These are phyloP conservation scores for Ascobolus immersus DNA, from an alignment of 495 filamentous ascomycete species.

Conservation along the genomic window DNA sequence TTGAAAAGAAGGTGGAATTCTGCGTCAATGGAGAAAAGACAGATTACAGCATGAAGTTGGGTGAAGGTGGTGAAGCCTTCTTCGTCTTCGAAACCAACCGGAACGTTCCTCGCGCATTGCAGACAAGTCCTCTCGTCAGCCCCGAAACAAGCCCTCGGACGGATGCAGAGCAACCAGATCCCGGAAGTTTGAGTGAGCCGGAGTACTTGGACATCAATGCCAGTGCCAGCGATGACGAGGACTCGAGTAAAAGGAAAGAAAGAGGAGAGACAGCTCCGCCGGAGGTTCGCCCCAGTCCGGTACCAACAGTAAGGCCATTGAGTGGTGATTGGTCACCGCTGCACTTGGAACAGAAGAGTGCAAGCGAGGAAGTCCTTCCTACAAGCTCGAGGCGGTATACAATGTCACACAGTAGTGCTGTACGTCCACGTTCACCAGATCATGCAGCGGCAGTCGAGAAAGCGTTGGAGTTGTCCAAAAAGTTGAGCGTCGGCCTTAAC, in stretches of 20 bases:
- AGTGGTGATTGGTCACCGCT: constrained; percentile 16
- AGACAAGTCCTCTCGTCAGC: constrained; percentile 81
- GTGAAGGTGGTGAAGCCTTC: constrained; percentile 91
- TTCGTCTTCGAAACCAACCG: constrained; percentile 92
- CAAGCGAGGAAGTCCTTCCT: constrained; percentile 25
- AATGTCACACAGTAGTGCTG: constrained; percentile 12
- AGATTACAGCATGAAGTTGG: constrained; percentile 91
- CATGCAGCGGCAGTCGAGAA: constrained; percentile 53
- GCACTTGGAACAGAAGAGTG: constrained; percentile 26
- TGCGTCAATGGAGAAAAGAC: constrained; percentile 78
- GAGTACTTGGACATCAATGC: constrained; percentile 41
- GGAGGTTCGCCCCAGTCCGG: neutral
- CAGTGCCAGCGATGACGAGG: constrained; percentile 11
- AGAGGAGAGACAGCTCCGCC: constrained; percentile 3
- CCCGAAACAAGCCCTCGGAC: constrained; percentile 55
- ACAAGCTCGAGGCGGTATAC: constrained; percentile 13
- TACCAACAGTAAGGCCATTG: constrained; percentile 16
- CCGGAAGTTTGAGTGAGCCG: constrained; percentile 44
- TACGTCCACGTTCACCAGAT: constrained; percentile 19
- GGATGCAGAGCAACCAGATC: constrained; percentile 28
- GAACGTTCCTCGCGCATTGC: constrained; percentile 62
- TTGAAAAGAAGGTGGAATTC: constrained; percentile 98
- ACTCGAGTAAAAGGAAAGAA: constrained; percentile 5
- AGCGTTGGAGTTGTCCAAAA: constrained; percentile 64
- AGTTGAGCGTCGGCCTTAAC: constrained; percentile 46